Percentiles rank a stretch among this genome's conserved stretches.
These are phyloP conservation scores for Boletus barrowsii DNA, from an alignment of 768 basidiomycete species.

Conservation along the genomic window DNA sequence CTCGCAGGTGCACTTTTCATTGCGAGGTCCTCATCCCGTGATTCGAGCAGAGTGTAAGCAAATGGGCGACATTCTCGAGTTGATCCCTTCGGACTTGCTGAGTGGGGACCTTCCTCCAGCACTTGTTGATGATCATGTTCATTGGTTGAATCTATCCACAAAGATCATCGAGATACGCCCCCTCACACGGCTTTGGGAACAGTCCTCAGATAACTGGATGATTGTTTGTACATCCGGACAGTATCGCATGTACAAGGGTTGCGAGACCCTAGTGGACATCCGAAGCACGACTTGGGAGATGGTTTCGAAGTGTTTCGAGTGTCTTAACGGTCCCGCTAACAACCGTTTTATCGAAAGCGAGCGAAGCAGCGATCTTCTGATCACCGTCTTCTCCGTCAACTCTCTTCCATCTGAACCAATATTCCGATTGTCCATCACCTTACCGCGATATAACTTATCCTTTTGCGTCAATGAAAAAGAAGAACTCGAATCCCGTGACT, in stretches of 20 bases:
- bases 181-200: conserved; percentile 10
- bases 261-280: conserved; percentile 16
- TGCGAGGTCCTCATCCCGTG: not conserved
- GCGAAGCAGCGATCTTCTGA: not conserved
- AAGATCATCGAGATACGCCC: conserved; percentile 22
- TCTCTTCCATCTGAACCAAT: not conserved
- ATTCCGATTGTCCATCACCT: not conserved
- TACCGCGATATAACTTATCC: not conserved
- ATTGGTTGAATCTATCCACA: conserved; percentile 23
- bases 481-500: no score
- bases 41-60: conserved; percentile 1
- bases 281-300: not conserved
- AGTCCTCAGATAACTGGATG: conserved; percentile 17
- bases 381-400: not conserved
- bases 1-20: conserved; percentile 18
- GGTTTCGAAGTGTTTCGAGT: not conserved
- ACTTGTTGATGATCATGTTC: conserved; percentile 10
- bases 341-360: no score
- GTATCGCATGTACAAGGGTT: not conserved
- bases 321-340: not conserved
- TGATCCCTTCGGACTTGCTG: conserved; percentile 16
- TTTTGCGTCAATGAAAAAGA: not conserved
- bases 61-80: conserved; percentile 3
- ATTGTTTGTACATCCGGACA: conserved; percentile 1
- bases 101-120: conserved; percentile 16